A percentile compares a stretch with the other conserved stretches of the same genome.
phyloP scores from a whole-genome alignment of 441 rosid species.

The Populus hybrid region DNA sequence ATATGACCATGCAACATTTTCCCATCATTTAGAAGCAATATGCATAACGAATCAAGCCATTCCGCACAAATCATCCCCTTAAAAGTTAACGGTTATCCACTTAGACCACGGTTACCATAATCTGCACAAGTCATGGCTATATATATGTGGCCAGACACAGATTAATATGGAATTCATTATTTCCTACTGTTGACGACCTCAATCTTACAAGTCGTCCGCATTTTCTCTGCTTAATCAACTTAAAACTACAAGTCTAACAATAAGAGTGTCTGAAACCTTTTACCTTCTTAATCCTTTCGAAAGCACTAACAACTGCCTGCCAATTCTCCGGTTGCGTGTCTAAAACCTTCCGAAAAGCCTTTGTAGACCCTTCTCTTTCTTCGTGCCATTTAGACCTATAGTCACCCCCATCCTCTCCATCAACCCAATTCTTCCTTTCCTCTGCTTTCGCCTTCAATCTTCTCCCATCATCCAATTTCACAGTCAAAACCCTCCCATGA shows the following conservation, averaged over 20 bases:
- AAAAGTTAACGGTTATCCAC: background rate
- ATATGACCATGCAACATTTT: background rate
- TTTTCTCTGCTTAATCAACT: background rate
- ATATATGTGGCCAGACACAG: background rate
- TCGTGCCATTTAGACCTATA: no score
- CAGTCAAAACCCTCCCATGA: no score
- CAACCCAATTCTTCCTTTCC: no score
- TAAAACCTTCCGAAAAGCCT: no score
- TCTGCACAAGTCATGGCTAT: background rate
- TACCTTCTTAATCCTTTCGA: slow-evolving; percentile 84
- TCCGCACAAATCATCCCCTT: background rate
- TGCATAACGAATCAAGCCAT: background rate
- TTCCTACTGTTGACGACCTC: background rate
- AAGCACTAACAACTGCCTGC: slow-evolving; percentile 90
- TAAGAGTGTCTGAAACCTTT: background rate
- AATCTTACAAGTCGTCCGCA: background rate
- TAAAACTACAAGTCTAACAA: background rate
- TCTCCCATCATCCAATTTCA: no score
- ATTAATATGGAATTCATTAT: background rate
- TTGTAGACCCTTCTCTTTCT: no score
- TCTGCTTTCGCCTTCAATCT: no score
- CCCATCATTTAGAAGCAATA: background rate
- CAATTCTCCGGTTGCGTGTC: slow-evolving; percentile 86
- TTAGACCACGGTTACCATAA: background rate
- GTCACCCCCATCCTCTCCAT: no score